Conservation (phyloP, 2,329 filamentous ascomycete genomes). For the Exophiala xenobiotica region DNA sequence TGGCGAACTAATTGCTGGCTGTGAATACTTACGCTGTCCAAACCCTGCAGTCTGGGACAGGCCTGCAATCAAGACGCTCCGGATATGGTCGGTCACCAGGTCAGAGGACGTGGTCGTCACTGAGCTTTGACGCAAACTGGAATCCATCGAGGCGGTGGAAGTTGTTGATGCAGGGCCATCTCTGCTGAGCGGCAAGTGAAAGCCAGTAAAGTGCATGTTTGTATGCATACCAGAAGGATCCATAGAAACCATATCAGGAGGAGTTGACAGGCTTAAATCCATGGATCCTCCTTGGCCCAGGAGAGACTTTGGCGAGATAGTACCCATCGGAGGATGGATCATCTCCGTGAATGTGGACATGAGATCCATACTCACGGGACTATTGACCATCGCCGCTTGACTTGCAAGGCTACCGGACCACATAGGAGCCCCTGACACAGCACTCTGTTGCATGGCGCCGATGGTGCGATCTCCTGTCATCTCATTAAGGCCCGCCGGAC, state of each 20-base stretch:
- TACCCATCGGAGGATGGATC: constrained; percentile 64
- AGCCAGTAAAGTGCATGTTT: constrained; percentile 56
- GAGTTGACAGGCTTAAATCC: constrained; percentile 74
- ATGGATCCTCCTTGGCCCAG: constrained; percentile 61
- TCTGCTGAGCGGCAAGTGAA: constrained; percentile 43
- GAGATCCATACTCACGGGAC: constrained; percentile 73
- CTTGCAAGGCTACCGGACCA: constrained; percentile 70
- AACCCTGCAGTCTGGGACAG: constrained; percentile 60
- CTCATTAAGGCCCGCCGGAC: constrained; percentile 87
- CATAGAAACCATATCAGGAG: constrained; percentile 71
- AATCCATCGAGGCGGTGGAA: constrained; percentile 50
- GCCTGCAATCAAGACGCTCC: constrained; percentile 62
- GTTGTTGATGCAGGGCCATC: constrained; percentile 46
- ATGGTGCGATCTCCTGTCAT: constrained; percentile 75
- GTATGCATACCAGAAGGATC: constrained; percentile 60
- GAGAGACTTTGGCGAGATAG: constrained; percentile 74
- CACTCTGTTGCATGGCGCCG: constrained; percentile 26
- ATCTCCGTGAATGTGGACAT: constrained; percentile 72
- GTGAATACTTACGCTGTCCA: constrained; percentile 60
- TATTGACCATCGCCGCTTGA: constrained; percentile 63
- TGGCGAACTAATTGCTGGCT: constrained; percentile 56
- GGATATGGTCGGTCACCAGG: constrained; percentile 65
- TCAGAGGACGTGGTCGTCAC: constrained; percentile 62
- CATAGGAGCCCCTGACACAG: constrained; percentile 57
- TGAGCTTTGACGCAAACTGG: constrained; percentile 63